Base-by-base conservation (phyloP, 305 asterid species). In the Withania somnifera region DNA sequence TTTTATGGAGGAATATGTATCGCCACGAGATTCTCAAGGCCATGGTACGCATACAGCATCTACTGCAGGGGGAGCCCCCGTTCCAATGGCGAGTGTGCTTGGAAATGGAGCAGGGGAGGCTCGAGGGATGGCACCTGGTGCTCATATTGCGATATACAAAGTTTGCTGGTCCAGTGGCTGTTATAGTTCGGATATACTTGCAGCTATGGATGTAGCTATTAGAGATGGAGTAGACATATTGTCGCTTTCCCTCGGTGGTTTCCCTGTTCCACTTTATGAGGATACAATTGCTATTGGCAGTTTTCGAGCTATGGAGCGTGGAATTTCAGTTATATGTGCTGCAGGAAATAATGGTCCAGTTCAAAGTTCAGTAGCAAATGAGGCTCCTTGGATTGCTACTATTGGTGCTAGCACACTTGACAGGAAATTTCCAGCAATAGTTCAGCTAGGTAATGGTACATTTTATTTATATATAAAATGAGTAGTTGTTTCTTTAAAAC, bases 31-130 rank as follows among this genome's bases (percentile, higher is more conserved):
- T 66, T 91, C 97, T 11, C 92, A 88, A 0, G 98, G 98, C 6
- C 99, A 95, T 61, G 99, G 98, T 7, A 92, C 91, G 40, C 99
- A 95, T 79, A 95, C 98, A 7, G 95, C 99, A 6, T 93, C 97
- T 47, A 94, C 96, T 11, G 98, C 98, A 1, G 97, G 86, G 0
- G 98, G 99, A 67, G 81, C 89, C 19, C 87, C 92, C 0, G 98
- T 95, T 30, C 82, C 81, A 4, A 82, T 71, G 84, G 97, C 96
- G 0, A 81, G 86, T 32, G 97, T 95, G 80, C 88, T 92, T 0
- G 96, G 99, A 2, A 81, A 87, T 17, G 99, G 95, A 22, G 89
- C 87, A 7, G 99, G 97, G 0, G 97, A 86, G 84, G 99, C 99
- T 36, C 87, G 90, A 66, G 97, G 99, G 60, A 91, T 94, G 94